Percentiles rank a stretch among this genome's conserved stretches.
These are phyloP conservation scores for Fragaria ananassa DNA, from an alignment of 306 rosid species.

Conservation along the genomic window DNA sequence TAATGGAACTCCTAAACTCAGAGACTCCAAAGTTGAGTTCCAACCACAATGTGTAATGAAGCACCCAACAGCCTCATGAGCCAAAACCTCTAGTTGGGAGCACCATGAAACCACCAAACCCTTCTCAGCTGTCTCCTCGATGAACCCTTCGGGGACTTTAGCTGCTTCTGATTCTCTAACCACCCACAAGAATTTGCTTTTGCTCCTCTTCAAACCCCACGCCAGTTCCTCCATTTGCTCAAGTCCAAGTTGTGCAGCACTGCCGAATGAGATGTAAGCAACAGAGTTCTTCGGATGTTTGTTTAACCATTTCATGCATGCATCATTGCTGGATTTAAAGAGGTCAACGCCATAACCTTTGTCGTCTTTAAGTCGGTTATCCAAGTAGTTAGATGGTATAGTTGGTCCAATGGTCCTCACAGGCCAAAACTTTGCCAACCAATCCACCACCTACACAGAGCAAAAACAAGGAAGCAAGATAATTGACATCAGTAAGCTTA, in stretches of 20 bases:
- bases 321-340: neutral
- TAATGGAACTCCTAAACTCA: slow-evolving; percentile 1
- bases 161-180: slow-evolving; percentile 24
- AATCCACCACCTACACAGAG: slow-evolving; percentile 17
- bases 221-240: slow-evolving; percentile 34
- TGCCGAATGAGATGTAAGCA: slow-evolving; percentile 34
- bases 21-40: neutral
- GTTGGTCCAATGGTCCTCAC: slow-evolving; percentile 33
- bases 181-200: slow-evolving; percentile 32
- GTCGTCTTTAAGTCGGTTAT: slow-evolving; percentile 20
- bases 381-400: slow-evolving; percentile 27
- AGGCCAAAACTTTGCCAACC: slow-evolving; percentile 20
- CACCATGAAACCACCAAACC: slow-evolving; percentile 23
- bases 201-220: slow-evolving; percentile 18
- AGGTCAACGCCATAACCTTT: slow-evolving; percentile 22
- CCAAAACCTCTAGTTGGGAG: slow-evolving; percentile 18
- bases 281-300: slow-evolving; percentile 14
- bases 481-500: neutral
- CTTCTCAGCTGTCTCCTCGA: slow-evolving; percentile 17
- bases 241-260: neutral
- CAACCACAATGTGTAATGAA: slow-evolving; percentile 5
- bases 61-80: slow-evolving; percentile 19
- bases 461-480: neutral
- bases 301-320: slow-evolving; percentile 25
- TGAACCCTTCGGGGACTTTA: slow-evolving; percentile 31